Evolutionary conservation across 2,329 filamentous ascomycete genomes (phyloP).

Genomic region (Ascochyta viciae-villosae): DNA sequence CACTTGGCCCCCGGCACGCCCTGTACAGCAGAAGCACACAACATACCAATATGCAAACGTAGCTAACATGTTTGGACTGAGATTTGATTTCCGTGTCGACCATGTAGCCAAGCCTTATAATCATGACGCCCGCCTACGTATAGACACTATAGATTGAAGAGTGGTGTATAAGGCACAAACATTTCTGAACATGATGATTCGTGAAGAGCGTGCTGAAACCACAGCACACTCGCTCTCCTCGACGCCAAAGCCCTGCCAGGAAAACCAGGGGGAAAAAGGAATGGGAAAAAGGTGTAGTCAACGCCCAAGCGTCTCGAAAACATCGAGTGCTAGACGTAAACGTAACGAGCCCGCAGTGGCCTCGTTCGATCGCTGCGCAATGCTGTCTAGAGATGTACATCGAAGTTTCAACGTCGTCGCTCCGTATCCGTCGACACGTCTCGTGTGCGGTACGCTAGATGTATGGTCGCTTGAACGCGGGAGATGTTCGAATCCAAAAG

Average conservation of each 20-base stretch:
- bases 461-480: constrained; percentile 4
- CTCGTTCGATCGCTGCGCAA: constrained; percentile 8
- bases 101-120: constrained; percentile 13
- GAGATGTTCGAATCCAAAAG: constrained; percentile 2
- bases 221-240: constrained; percentile 1
- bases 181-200: constrained; percentile 25
- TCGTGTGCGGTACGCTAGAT: not conserved
- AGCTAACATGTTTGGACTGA: not conserved
- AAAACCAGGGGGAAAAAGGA: not conserved
- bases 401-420: not conserved
- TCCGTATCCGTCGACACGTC: constrained; percentile 5
- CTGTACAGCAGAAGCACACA: not conserved
- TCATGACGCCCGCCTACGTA: constrained; percentile 23
- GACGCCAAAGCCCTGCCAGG: constrained; percentile 1
- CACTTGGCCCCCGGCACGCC: not conserved
- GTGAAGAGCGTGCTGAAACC: constrained; percentile 6
- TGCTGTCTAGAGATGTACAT: constrained; percentile 16
- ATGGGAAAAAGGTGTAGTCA: not conserved
- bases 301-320: not conserved
- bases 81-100: constrained; percentile 19
- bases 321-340: not conserved
- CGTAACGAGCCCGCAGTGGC: not conserved
- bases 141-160: constrained; percentile 34
- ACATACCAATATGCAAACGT: not conserved
- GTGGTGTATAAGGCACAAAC: constrained; percentile 31